Evolutionary conservation across 2,329 filamentous ascomycete species (phyloP), one percentile per base, ranked within the genome.

Genomic region (Pochonia chlamydosporia): DNA sequence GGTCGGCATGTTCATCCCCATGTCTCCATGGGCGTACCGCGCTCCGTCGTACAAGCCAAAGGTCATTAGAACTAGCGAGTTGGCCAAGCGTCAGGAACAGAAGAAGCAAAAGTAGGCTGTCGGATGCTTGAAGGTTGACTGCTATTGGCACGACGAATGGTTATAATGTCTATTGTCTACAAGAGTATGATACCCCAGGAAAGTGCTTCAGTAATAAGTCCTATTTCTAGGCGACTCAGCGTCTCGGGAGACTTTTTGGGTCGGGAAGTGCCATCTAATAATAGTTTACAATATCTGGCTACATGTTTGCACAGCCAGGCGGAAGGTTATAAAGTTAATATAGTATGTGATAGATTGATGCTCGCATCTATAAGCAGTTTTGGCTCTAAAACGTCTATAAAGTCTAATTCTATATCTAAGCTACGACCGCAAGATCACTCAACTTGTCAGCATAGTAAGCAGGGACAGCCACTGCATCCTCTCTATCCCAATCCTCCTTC

Each of bases 1-100:
- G 48, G 89, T 97, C 4, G 86, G 87, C 51, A 89, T 82, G 65
- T 96, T 96, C 62, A 66, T 96, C 44, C 93, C 93, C 1, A 80
- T 59, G 26, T 65, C 70, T 3, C 43, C 76, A 10, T 58, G 49
- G 2, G 62, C 69, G 1, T 82, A 79, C 56, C 62, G 63, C 53
- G 54, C 69, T 11, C 67, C 68, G 6, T 52, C 52, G 39, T 43
- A 61, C 49, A 49, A 54, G 40, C 70, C 74, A 40, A 78, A 71
- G 58, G 53, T 78, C 23, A 74, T 77, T 53, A 69, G 70, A 49
- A 73, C 74, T 0, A 77, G 74, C 57, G 74, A 78, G 35, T 56
- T 78, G 24, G 70, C 66, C 37, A 74, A 74, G 59, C 65, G 62
- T 50, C 64, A 72, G 52, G 62, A 67, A 52, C 57, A 69, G 44